phyloP scores from a whole-genome alignment of 2,329 filamentous ascomycete species.

The Apiospora rasikravindrae region DNA sequence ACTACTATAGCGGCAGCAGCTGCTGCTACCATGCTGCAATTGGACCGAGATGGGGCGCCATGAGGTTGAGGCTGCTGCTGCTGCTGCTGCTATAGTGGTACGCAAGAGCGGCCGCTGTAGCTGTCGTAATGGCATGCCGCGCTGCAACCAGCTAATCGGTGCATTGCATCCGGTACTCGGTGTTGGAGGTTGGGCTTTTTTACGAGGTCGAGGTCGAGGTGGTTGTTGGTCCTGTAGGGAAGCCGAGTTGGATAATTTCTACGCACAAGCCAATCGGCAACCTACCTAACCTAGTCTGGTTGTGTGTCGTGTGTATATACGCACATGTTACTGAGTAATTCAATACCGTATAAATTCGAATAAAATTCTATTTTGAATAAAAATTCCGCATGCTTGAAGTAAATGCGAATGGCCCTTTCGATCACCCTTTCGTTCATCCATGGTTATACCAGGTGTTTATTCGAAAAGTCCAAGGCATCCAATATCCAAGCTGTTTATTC shows the following conservation, averaged over 20 bases:
- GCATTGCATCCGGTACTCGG: slow-evolving; percentile 30
- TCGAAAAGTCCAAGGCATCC: background rate
- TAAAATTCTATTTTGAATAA: background rate
- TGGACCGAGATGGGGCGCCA: slow-evolving; percentile 20
- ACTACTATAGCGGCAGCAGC: slow-evolving; percentile 23
- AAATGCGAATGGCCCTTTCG: background rate
- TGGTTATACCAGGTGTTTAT: background rate
- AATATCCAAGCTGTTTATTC: background rate
- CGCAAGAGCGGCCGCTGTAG: slow-evolving; percentile 39
- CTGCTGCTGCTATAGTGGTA: slow-evolving; percentile 33
- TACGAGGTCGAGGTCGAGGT: background rate
- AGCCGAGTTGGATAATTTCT: slow-evolving; percentile 7
- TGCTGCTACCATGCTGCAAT: slow-evolving; percentile 27
- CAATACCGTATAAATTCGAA: background rate
- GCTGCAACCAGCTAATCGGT: slow-evolving; percentile 31
- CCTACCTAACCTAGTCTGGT: background rate
- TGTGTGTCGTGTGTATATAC: background rate
- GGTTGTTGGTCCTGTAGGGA: background rate
- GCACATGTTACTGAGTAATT: background rate
- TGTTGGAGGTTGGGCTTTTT: background rate
- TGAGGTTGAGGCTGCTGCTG: slow-evolving; percentile 31
- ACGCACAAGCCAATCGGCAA: background rate
- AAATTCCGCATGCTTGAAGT: background rate
- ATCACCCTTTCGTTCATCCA: background rate
- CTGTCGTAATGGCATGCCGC: slow-evolving; percentile 42